Evolutionary conservation across 441 rosid species (phyloP).

Genomic region (Euphorbia corollata): DNA sequence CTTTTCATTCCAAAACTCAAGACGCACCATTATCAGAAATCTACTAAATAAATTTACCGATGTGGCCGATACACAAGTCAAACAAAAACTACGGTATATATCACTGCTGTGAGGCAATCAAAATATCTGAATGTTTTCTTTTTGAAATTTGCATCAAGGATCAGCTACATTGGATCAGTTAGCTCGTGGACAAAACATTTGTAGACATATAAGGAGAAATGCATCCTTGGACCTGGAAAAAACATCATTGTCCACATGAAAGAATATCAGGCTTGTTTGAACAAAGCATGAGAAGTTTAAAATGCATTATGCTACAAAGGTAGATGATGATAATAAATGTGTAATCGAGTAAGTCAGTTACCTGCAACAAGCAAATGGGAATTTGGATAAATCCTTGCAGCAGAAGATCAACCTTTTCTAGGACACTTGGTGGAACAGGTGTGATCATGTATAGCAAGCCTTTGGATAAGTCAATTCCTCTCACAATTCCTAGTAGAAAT

Average conservation of each 20-base stretch:
- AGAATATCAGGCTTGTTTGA: not conserved
- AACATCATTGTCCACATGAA: constrained; percentile 7
- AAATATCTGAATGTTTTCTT: not conserved
- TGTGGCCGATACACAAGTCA: not conserved
- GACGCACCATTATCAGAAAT: too few species aligned
- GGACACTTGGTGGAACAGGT: constrained; percentile 60
- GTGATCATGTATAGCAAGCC: constrained; percentile 69
- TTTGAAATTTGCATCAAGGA: not conserved
- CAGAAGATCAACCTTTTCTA: constrained; percentile 71
- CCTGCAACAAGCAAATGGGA: constrained; percentile 78
- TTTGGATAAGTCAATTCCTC: constrained; percentile 66
- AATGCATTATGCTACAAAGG: not conserved
- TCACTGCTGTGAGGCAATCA: too few species aligned
- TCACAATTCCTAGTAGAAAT: constrained; percentile 55
- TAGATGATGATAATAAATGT: not conserved
- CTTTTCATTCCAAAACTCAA: too few species aligned
- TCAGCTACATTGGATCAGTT: constrained; percentile 21
- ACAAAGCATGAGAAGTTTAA: not conserved
- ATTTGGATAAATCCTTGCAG: constrained; percentile 74
- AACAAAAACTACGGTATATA: not conserved
- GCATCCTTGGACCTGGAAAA: constrained; percentile 61
- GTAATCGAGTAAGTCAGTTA: constrained; percentile 20
- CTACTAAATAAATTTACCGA: not conserved
- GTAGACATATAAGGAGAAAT: constrained; percentile 69
- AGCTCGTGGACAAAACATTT: constrained; percentile 53